Evolutionary conservation across 2,329 filamentous ascomycete species (phyloP), one percentile per base, ranked within the genome.

Genomic region (Colletotrichum sansevieriae): DNA sequence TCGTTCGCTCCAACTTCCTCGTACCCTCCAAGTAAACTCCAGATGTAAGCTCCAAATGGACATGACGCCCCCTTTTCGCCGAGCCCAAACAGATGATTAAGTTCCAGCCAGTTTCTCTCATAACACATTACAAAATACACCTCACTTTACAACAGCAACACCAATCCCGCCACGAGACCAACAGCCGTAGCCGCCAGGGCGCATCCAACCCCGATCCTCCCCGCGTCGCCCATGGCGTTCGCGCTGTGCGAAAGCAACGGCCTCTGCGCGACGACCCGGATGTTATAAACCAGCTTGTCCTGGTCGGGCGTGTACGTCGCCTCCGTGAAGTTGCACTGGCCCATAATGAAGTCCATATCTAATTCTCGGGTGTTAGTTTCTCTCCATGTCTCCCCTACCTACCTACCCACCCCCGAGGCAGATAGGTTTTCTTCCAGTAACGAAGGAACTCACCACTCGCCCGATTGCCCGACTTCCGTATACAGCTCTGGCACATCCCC

Each of bases 401-500:
- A 22, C 22, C 22, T 22, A 22, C 22, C 22, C 4, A 22, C 22
- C 22, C 22, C 22, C 22, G 2, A 22, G 22, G 22, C 22, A 22
- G 22, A 22, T 22, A 22, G 22, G 4, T 29, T 29, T 29, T 8
- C 29, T 29, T 29, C 8, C 8, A 29, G 29, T 29, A 2, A 9
- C 1, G 51, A n/a, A 56, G 9, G 11, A 47, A 74, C 78, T 72
- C 70, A 81, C 80, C 76, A 35, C 75, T 79, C 11, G 76, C 72
- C 25, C 71, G 62, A 64, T 78, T 68, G 0, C 76, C 76, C 18
- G 75, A 73, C 65, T 76, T 71, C 5, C 71, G 62, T 41, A 83
- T 78, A 65, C 81, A 83, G 60, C 79, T 78, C 18, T 80, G 74
- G 46, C 81, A 83, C 9, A 82, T 71, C 1, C 75, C 79, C 6